Evolutionary conservation across 352 stramenopile genomes (phyloP), one percentile per base, ranked within the genome.

Genomic region (Aphanomyces invadans): DNA sequence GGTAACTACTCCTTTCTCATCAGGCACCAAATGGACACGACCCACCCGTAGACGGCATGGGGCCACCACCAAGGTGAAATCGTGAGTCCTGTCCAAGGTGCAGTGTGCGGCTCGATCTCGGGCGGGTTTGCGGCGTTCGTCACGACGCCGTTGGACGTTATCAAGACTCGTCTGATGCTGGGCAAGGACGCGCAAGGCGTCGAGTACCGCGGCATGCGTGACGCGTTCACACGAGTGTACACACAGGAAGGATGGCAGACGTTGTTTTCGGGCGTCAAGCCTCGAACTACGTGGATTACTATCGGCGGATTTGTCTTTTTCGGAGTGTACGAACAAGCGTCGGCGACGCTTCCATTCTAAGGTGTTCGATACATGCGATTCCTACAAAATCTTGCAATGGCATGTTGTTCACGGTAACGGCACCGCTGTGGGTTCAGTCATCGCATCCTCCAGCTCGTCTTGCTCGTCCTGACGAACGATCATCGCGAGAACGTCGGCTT

Each of bases 281-380:
- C 97, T 3, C 86, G 97, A 63, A 97, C 98, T 0, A 97, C 99
- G 81, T 99, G 97, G 97, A 99, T 99, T 76, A 96, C 90, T 23
- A 98, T 99, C 71, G 97, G 97, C 44, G 97, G 97, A 42, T 99
- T 99, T 76, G 94, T 99, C n/a, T 99, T 99, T 77, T 99, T 99
- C 70, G 97, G 97, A 59, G 96, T 97, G 63, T 99, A 99, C 77
- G 96, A 99, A 69, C 95, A 94, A 74, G 72, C 80, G 52, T 88
- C 80, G n/a, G 77, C 82, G 25, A 89, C 80, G 19, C 86, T 95
- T 42, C 72, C 76, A 53, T 15, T 7, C 15, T 42, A 71, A 71
- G 7, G 70, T 89, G 42, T 67, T 88, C 49, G 89, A 81, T 65
- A n/a, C 31, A 28, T 15, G 29, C 9, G 29, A 36, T 12, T 57